Percentiles rank a stretch among this genome's conserved stretches.
Evolutionary conservation across 805 yeast genomes (phyloP).

Genomic region (Metschnikowia drakensbergensis): DNA sequence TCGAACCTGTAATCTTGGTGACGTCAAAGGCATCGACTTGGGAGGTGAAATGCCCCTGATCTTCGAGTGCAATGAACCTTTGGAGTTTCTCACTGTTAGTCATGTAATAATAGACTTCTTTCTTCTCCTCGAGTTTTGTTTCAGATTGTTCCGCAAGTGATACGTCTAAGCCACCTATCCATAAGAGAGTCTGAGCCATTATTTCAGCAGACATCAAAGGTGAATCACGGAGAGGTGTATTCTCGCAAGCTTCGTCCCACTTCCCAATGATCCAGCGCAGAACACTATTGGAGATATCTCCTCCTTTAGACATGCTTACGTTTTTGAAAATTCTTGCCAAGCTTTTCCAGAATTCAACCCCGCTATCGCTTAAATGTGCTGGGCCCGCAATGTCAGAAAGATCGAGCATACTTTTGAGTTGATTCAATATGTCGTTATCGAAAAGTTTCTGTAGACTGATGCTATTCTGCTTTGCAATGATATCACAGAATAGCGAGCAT

Average conservation of each 20-base stretch:
- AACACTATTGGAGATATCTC: slow-evolving; percentile 27
- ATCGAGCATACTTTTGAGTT: slow-evolving; percentile 49
- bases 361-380: slow-evolving; percentile 8
- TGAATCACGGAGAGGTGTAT: background rate
- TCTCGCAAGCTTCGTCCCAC: slow-evolving; percentile 28
- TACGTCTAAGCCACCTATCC: background rate
- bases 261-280: slow-evolving; percentile 50
- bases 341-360: slow-evolving; percentile 10
- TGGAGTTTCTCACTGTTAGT: slow-evolving; percentile 10
- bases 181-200: background rate
- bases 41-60: background rate
- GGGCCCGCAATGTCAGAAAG: slow-evolving; percentile 65
- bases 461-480: slow-evolving; percentile 12
- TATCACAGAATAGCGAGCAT: slow-evolving; percentile 25
- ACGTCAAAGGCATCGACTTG: background rate
- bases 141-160: background rate
- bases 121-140: background rate
- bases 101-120: background rate
- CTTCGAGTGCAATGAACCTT: slow-evolving; percentile 5
- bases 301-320: slow-evolving; percentile 26
- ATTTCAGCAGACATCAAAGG: background rate
- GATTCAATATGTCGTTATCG: slow-evolving; percentile 43
- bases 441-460: slow-evolving; percentile 13
- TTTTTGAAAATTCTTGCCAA: slow-evolving; percentile 34
- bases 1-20: slow-evolving; percentile 3